Base-by-base conservation (phyloP, 2,329 filamentous ascomycete species). In the Fusarium sacchari region DNA sequence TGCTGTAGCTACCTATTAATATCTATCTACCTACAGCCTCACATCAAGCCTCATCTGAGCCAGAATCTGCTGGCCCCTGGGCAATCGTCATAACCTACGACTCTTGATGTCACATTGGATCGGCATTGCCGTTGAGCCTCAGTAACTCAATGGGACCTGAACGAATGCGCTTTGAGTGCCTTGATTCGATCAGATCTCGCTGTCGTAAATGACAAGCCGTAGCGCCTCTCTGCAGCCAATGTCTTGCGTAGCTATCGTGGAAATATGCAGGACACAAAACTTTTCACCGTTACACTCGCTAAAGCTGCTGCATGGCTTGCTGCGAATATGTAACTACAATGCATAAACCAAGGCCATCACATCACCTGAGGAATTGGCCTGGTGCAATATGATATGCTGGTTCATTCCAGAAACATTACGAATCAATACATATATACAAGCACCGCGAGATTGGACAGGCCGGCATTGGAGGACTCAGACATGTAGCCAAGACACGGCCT, bases 181-280 rank as follows among this genome's bases (percentile, higher is more conserved):
- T 34, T 68, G 47, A 53, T 69, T 44, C 49, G 64, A 60, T 60
- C 59, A 59, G 40, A 65, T 69, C 52, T 53, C 17, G 12, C 36
- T 37, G 28, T 73, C 71, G 61, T 55, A 70, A 70, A 66, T 60
- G 66, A 70, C 47, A 70, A 49, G 32, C 39, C n/a, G 30, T 24
- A 57, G 46, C 42, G 60, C 15, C 30, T 22, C 43, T 55, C n/a
- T 42, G 20, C 34, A 40, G 12, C 47, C 64, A 69, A 68, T 64
- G 28, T 47, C 28, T 56, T 22, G n/a, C 42, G 56, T 37, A 37
- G 28, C 26, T 52, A 68, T 63, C 36, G 32, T 20, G 11, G 30
- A 26, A 26, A 36, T 26, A 63, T 68, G 57, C 64, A 47, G 26
- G 46, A 32, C 57, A 37, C 30, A 30, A 43, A 60, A 36, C 49